phyloP scores from a whole-genome alignment of 208 protist species.

The Spongospora subterranea region DNA sequence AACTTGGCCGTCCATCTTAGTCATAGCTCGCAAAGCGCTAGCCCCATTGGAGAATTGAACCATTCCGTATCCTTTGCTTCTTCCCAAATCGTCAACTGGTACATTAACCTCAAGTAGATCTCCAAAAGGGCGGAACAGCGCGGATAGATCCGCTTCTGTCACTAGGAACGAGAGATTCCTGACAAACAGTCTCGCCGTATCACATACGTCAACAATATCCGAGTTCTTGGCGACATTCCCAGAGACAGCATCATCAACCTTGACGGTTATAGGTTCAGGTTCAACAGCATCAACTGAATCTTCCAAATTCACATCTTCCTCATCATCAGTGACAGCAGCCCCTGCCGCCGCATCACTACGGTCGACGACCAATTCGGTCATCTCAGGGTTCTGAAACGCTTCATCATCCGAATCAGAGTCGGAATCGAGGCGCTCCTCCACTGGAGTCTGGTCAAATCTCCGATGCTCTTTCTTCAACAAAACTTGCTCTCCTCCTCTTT shows the following conservation, averaged over 20 bases:
- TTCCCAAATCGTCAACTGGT: constrained; percentile 18
- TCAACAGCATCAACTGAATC: no score
- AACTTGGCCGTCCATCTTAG: not conserved
- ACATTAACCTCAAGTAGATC: constrained; percentile 17
- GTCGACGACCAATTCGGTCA: not conserved
- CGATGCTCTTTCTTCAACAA: constrained; percentile 3
- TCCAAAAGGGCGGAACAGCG: not conserved
- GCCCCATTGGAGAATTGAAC: constrained; percentile 35
- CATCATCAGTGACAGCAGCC: not conserved
- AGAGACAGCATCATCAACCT: not conserved
- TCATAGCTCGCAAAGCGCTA: not conserved
- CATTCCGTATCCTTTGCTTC: constrained; percentile 18
- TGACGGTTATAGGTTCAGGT: no score
- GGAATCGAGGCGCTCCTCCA: not conserved
- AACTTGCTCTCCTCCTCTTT: not conserved
- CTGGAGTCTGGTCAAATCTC: not conserved
- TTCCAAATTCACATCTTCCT: constrained; percentile 17
- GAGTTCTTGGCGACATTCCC: not conserved
- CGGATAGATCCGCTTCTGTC: not conserved
- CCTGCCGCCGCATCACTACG: not conserved
- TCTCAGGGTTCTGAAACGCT: constrained; percentile 26
- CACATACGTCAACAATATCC: not conserved
- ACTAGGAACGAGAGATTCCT: constrained; percentile 30
- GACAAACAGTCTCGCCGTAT: constrained; percentile 7
- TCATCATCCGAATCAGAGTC: constrained; percentile 15